Base-by-base conservation (phyloP, 371 early-diverging fungal species). In the Mycotypha africana region DNA sequence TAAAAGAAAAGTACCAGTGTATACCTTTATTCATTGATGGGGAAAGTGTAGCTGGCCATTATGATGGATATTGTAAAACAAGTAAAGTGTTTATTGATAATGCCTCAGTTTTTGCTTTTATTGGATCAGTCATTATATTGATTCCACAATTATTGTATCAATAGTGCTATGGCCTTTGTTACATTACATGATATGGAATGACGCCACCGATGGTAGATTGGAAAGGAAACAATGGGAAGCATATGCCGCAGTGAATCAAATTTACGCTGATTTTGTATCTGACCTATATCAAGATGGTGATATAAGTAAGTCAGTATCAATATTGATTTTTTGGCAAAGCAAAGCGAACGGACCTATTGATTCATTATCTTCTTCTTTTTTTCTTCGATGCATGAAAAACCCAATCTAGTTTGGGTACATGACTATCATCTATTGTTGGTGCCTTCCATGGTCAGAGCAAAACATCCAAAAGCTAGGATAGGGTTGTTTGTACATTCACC, bases 401-500 rank as follows among this genome's bases (percentile, higher is more conserved):
- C n/a, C 5, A n/a, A 35, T 31, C 34, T 76, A 78, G 85, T 99
- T 23, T 98, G 97, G 98, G 85, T 99, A 47, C 97, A 99, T 60
- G 99, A 99, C 72, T 99, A 99, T 65, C 99, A 99, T 67, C 61
- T 98, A 33, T 78, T 97, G 61, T 58, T 96, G 36, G 79, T 93
- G 1, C 99, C 99, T 3, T 64, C 77, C 40, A 81, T 98, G 78
- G 56, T 98, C 14, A 82, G 94, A 41, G 62, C 76, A 54, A 72
- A 63, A 38, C 58, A 94, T 12, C 95, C 94, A 0, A 63, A 76
- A 14, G 88, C 95, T 4, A 77, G 81, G 30, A 87, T 98, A 47
- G 97, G 96, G 15, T 89, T 98, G 63, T 99, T 99, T 68, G 74
- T 98, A 21, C 99, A 99, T 70, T 92, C 96, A 0, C 95, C 98